These are phyloP conservation scores for Aureobasidium sp. DNA, from an alignment of 2,329 filamentous ascomycete genomes.

Conservation along the genomic window DNA sequence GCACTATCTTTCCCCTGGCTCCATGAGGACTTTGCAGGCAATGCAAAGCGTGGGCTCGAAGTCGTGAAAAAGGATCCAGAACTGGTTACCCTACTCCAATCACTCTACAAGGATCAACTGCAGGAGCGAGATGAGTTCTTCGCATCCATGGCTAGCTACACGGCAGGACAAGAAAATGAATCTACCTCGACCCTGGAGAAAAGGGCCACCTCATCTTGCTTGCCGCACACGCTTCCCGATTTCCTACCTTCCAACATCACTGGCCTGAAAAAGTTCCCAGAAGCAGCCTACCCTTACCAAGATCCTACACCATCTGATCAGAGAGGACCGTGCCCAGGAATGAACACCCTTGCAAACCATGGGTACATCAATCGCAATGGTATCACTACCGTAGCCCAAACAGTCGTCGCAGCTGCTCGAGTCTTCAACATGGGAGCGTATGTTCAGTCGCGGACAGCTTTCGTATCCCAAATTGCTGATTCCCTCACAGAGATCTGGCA, in stretches of 20 bases:
- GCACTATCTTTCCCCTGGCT: constrained; percentile 5
- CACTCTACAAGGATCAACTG: not conserved
- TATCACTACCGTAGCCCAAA: constrained; percentile 3
- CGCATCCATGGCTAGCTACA: not conserved
- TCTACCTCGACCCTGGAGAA: not conserved
- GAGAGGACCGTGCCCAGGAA: constrained; percentile 14
- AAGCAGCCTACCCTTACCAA: constrained; percentile 9
- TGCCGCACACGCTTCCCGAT: constrained; percentile 10
- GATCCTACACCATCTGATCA: not conserved
- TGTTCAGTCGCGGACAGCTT: not conserved
- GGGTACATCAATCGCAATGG: constrained; percentile 22
- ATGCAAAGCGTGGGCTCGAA: constrained; percentile 3
- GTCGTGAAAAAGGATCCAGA: constrained; percentile 9
- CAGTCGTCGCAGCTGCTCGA: constrained; percentile 3
- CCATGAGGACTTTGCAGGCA: not conserved
- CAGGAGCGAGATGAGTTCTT: constrained; percentile 11
- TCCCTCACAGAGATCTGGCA: not conserved
- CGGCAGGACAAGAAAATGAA: not conserved
- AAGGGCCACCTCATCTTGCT: not conserved
- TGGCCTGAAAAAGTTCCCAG: constrained; percentile 7
- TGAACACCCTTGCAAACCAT: constrained; percentile 24
- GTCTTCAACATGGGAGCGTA: constrained; percentile 17
- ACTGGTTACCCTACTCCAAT: constrained; percentile 2
- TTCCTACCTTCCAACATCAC: constrained; percentile 11
- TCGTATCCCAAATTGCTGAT: not conserved